phyloP scores from a whole-genome alignment of 1,139 yeast genomes.

The Lizanozyma gosingica region DNA sequence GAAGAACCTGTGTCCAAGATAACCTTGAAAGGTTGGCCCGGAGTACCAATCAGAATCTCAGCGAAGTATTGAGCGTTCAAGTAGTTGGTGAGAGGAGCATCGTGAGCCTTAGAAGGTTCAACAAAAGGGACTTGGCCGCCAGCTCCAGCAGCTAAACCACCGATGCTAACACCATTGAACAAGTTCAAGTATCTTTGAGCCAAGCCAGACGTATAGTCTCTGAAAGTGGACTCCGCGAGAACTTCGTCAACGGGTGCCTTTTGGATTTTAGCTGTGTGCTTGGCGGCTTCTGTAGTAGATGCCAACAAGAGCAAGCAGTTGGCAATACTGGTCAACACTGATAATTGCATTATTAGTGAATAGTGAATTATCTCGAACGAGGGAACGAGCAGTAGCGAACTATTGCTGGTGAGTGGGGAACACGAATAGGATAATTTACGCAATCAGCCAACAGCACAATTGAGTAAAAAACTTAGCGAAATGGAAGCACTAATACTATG shows the following conservation, averaged over 20 bases:
- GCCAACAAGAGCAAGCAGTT: constrained; percentile 23
- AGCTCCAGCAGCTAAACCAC: constrained; percentile 7
- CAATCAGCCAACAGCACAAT: no score
- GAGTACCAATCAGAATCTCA: constrained; percentile 84
- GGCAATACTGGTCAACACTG: constrained; percentile 26
- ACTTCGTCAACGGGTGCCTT: constrained; percentile 58
- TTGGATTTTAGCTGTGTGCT: constrained; percentile 52
- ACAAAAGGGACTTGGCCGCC: constrained; percentile 38
- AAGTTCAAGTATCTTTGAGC: constrained; percentile 62
- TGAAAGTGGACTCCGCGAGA: constrained; percentile 49
- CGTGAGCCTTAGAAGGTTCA: constrained; percentile 36
- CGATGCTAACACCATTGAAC: constrained; percentile 27
- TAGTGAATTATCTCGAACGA: no score
- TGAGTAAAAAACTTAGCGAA: constrained; percentile 1
- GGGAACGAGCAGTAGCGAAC: no score
- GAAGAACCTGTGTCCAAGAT: constrained; percentile 94
- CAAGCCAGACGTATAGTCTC: constrained; percentile 59
- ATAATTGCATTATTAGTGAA: constrained; percentile 16
- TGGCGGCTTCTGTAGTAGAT: constrained; percentile 43
- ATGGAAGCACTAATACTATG: constrained; percentile 6
- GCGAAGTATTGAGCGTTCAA: constrained; percentile 92
- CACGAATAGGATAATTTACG: no score
- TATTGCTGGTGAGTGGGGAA: no score
- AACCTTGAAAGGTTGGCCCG: constrained; percentile 85
- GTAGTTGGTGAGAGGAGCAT: constrained; percentile 83